phyloP scores from a whole-genome alignment of 768 basidiomycete genomes.

The Roridomyces roridus region DNA sequence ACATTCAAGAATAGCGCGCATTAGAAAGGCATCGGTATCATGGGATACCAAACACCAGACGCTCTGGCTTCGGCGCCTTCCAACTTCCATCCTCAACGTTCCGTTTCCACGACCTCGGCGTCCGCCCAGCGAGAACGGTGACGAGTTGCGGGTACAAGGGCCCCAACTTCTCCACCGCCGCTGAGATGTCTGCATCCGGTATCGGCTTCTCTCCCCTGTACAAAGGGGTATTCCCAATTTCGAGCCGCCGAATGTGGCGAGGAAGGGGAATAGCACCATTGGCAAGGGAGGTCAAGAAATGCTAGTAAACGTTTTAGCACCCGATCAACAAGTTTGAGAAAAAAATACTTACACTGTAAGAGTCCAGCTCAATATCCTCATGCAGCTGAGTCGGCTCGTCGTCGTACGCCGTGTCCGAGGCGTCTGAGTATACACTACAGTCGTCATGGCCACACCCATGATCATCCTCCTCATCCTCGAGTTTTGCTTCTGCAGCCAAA shows the following conservation, averaged over 20 bases:
- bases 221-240: not conserved
- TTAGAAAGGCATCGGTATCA: too few species aligned
- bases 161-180: constrained; percentile 8
- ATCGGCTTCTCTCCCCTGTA: not conserved
- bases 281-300: constrained; percentile 7
- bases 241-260: not conserved
- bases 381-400: not conserved
- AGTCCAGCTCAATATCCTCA: constrained; percentile 1
- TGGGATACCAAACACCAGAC: too few species aligned
- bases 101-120: not conserved
- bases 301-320: not conserved
- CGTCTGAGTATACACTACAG: not conserved
- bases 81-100: constrained; percentile 2
- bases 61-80: not conserved
- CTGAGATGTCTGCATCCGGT: not conserved
- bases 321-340: not conserved
- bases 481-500: not conserved
- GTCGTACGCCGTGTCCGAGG: not conserved
- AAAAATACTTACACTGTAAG: not conserved
- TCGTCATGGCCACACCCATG: not conserved
- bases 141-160: constrained; percentile 1
- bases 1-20: too few species aligned
- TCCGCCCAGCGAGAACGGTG: not conserved
- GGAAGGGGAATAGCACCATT: constrained; percentile 7
- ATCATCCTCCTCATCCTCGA: not conserved